Conservation (phyloP, 495 filamentous ascomycete genomes). For the Polyplosphaeria fusca region DNA sequence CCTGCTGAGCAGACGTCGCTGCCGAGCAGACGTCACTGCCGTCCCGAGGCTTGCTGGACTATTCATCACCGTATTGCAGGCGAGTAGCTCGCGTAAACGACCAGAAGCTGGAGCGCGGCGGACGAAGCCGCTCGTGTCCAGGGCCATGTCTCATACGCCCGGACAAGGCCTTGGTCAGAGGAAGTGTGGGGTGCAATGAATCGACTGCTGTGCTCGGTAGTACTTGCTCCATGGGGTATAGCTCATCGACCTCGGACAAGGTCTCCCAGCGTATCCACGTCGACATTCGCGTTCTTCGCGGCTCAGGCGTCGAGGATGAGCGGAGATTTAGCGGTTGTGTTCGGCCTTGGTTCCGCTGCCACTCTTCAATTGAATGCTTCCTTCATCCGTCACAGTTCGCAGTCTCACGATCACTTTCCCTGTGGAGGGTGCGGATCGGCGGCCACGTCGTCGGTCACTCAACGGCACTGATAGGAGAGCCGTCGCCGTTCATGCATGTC, state of each 20-base stretch:
- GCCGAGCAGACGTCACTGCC: constrained; percentile 8
- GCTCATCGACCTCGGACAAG: no score
- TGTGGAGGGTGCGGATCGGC: constrained; percentile 1
- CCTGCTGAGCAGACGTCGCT: no score
- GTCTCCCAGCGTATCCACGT: no score
- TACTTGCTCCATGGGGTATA: constrained; percentile 17
- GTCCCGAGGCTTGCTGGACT: not conserved
- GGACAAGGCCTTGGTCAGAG: constrained; percentile 11
- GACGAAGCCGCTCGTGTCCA: constrained; percentile 11
- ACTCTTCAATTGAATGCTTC: no score
- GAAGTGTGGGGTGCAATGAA: constrained; percentile 26
- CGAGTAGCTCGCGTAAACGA: not conserved
- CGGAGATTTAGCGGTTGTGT: no score
- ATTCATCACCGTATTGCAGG: not conserved
- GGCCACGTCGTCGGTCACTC: constrained; percentile 18
- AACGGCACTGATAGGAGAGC: constrained; percentile 20
- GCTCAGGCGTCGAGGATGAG: no score
- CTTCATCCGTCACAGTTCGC: no score
- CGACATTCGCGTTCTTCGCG: no score
- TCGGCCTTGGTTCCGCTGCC: no score
- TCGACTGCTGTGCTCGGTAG: constrained; percentile 12
- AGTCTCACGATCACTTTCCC: no score
- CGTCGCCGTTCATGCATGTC: not conserved
- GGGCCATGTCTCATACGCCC: constrained; percentile 8
- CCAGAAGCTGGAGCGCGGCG: constrained; percentile 8